phyloP scores from a whole-genome alignment of 176 grass and related monocot genomes.

The Themeda triandra region DNA sequence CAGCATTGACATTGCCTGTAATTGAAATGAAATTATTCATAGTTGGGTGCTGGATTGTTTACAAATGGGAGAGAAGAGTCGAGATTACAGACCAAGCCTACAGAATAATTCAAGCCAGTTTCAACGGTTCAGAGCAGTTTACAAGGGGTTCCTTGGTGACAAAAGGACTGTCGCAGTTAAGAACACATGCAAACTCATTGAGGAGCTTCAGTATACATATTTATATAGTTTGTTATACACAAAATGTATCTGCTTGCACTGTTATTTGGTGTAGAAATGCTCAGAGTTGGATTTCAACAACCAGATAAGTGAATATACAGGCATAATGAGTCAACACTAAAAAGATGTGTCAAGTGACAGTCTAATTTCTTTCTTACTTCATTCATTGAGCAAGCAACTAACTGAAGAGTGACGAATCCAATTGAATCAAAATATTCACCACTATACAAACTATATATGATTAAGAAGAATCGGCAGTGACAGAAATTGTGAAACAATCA shows the following conservation, averaged over 20 bases:
- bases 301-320: not conserved
- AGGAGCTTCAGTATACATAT: not conserved
- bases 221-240: not conserved
- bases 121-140: too few relatives aligned
- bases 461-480: constrained; percentile 34
- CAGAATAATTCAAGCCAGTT: too few relatives aligned
- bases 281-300: not conserved
- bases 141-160: too few relatives aligned
- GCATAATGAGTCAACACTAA: not conserved
- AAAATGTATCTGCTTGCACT: not conserved
- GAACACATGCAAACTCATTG: not conserved
- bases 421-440: constrained; percentile 28
- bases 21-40: constrained; percentile 36
- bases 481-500: constrained; percentile 32
- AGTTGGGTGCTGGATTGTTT: constrained; percentile 35
- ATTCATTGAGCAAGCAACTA: constrained; percentile 33
- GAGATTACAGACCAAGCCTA: too few relatives aligned
- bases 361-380: constrained; percentile 13
- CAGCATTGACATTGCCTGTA: constrained; percentile 34
- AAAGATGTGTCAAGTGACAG: not conserved
- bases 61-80: too few relatives aligned
- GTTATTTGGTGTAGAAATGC: not conserved
- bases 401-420: constrained; percentile 26
- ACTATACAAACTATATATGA: constrained; percentile 20
- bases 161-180: too few relatives aligned